Base-by-base conservation (phyloP, 495 filamentous ascomycete species). In the Peziza echinospora region DNA sequence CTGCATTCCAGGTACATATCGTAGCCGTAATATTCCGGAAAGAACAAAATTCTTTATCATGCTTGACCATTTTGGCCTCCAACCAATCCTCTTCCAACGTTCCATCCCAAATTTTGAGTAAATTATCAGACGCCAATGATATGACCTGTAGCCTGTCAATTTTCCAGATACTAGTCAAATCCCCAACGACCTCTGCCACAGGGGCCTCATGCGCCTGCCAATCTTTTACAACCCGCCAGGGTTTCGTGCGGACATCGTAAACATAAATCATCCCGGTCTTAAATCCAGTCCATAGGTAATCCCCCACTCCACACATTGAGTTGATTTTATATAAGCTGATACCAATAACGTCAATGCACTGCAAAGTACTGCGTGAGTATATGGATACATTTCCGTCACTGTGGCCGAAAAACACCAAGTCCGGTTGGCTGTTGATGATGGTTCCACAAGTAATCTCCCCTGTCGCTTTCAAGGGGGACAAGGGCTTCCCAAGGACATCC, bases 311-410 rank as follows among this genome's bases (percentile, higher is more conserved):
- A 16, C 73, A 73, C 23, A 97, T 69, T 23, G 82, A 79, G 56
- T 83, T 93, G 62, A 96, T 87, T 63, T 93, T 97, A 68, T 93
- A 96, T 3, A 84, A 70, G 61, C 84, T 96, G 49, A 92, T 73
- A 54, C 71, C 91, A 44, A 93, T 66, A 23, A 91, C 69, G 16
- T 72, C 72, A 11, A 91, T 51, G 55, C 84, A 94, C 5, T 71
- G 59, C 49, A 80, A 84, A 54, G 82, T 75, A 7, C 66, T 66
- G 9, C 72, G 69, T 0, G 86, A 87, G 56, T 93, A 96, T 37
- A 94, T 75, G 48, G 81, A 87, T 21, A 97, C 75, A 60, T 96
- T 96, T 17, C 89, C 89, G 60, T 97, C 89, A 8, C 67, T 73
- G 58, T 97, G 89, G 3, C 91, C 91, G 51, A 97, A 78, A 62